These are phyloP conservation scores for Chrysosporium keratinophilum DNA, from an alignment of 2,329 filamentous ascomycete genomes.

Conservation along the genomic window DNA sequence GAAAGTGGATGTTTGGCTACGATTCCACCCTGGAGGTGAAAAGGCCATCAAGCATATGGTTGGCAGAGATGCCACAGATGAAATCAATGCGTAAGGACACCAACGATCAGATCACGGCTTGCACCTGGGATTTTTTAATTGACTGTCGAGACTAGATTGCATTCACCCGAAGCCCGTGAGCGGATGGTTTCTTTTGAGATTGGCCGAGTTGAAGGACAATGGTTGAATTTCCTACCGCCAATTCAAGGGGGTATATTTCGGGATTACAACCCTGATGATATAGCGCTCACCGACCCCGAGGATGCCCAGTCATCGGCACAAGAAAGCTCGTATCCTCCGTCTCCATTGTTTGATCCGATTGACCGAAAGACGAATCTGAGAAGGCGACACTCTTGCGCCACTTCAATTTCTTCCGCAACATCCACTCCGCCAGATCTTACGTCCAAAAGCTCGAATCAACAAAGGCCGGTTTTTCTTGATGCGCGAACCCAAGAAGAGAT, in stretches of 20 bases:
- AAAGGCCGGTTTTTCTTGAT: slow-evolving; percentile 56
- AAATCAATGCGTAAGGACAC: slow-evolving; percentile 64
- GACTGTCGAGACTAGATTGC: slow-evolving; percentile 48
- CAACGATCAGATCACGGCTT: background rate
- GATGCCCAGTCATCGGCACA: slow-evolving; percentile 39
- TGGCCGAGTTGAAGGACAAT: slow-evolving; percentile 67
- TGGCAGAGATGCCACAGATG: slow-evolving; percentile 85
- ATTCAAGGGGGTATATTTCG: slow-evolving; percentile 81
- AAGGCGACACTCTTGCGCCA: slow-evolving; percentile 28
- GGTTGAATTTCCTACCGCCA: slow-evolving; percentile 81
- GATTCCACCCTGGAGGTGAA: slow-evolving; percentile 83
- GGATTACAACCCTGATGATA: slow-evolving; percentile 31
- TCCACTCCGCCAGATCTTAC: slow-evolving; percentile 14
- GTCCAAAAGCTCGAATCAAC: slow-evolving; percentile 17
- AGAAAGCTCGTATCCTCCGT: slow-evolving; percentile 46
- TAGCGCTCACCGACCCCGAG: slow-evolving; percentile 22
- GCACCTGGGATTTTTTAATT: slow-evolving; percentile 13
- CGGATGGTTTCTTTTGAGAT: slow-evolving; percentile 77
- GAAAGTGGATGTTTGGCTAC: slow-evolving; percentile 79
- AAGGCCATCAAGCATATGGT: slow-evolving; percentile 90
- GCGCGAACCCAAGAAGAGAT: slow-evolving; percentile 64
- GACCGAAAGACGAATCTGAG: slow-evolving; percentile 32
- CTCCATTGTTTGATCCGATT: slow-evolving; percentile 49
- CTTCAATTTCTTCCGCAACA: slow-evolving; percentile 23
- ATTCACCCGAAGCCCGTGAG: slow-evolving; percentile 64